Conservation (phyloP, 139 green algal species). For the Closterium sp. region DNA sequence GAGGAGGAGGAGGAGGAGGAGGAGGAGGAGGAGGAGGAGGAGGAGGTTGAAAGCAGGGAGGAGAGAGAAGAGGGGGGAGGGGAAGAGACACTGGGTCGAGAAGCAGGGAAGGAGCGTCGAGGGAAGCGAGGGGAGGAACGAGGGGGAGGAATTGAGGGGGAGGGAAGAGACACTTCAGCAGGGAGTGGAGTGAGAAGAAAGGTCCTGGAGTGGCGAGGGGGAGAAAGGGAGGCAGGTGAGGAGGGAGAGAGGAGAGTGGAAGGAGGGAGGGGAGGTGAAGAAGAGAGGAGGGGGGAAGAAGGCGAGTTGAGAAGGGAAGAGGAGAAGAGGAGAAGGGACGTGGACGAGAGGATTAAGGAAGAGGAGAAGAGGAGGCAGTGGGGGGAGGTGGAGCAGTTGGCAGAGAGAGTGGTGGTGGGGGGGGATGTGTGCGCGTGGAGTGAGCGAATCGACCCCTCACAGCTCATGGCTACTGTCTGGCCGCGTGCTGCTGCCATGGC, state of each 20-base stretch:
- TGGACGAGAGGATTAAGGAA: too few species aligned
- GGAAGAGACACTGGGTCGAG: neutral
- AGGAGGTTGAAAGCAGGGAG: neutral
- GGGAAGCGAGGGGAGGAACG: too few species aligned
- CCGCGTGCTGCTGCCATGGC: conserved; percentile 31
- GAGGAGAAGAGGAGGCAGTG: neutral
- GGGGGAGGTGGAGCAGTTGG: neutral
- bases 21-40: neutral
- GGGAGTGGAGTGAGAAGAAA: neutral
- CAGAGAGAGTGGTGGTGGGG: conserved; percentile 26
- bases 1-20: too few species aligned
- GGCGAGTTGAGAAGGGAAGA: neutral
- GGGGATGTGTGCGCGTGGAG: conserved; percentile 53
- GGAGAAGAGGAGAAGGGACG: too few species aligned
- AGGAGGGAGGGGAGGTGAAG: too few species aligned
- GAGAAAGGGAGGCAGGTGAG: neutral
- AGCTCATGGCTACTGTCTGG: conserved; percentile 45
- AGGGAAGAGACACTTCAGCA: neutral
- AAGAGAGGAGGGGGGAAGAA: too few species aligned
- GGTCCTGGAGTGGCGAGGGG: neutral
- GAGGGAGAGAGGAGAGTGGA: neutral
- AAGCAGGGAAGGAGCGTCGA: too few species aligned
- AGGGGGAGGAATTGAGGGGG: neutral
- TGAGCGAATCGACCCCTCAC: conserved; percentile 37
- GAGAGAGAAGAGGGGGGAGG: neutral